Base-by-base conservation (phyloP, 129 eudicot genomes). In the Rutidosis leptorrhynchoides region DNA sequence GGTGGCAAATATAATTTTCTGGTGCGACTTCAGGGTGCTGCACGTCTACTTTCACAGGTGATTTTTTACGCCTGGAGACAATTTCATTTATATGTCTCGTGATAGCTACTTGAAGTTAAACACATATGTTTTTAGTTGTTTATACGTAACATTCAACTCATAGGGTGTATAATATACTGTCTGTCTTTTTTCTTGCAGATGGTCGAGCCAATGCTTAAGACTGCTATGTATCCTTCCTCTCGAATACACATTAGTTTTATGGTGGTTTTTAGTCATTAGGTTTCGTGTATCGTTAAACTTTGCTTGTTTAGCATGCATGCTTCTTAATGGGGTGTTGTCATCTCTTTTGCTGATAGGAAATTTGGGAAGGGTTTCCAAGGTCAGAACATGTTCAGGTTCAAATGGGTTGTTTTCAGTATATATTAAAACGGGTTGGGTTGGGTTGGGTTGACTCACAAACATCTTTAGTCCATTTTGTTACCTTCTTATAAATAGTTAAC, bases 121-220 rank as follows among this genome's bases (percentile, higher is more conserved):
- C 12, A 63, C 24, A 2, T 63, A 1, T 63, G 24, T 49, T 23
- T 15, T 65, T 25, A 62, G 15, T 15, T 51, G 20, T 11, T 21
- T 28, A 21, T 20, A 30, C 43, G 29, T 29, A 37, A 33, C 58
- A 55, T n/a, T 52, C 58, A 43, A 59, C 10, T 28, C 35, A n/a
- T 62, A 57, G 0, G 66, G 37, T 62, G 30, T 3, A 66, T 26
- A 9, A n/a, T 49, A 11, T 20, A 58, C 19, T 26, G n/a, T 53
- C 29, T 49, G 57, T 42, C 67, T 27, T 64, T 20, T 56, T 76
- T 32, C 17, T 68, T 80, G 70, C 82, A 93, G 99, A 93, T 93
- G 83, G 86, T 79, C 70, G 95, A 93, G 68, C 95, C 96, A 27
- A 86, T 93, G 83, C 61, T 93, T 64, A 86, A 82, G 86, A 86